Evolutionary conservation across 2,329 filamentous ascomycete species (phyloP), one percentile per base, ranked within the genome.

Genomic region (Penicillium nordicum): DNA sequence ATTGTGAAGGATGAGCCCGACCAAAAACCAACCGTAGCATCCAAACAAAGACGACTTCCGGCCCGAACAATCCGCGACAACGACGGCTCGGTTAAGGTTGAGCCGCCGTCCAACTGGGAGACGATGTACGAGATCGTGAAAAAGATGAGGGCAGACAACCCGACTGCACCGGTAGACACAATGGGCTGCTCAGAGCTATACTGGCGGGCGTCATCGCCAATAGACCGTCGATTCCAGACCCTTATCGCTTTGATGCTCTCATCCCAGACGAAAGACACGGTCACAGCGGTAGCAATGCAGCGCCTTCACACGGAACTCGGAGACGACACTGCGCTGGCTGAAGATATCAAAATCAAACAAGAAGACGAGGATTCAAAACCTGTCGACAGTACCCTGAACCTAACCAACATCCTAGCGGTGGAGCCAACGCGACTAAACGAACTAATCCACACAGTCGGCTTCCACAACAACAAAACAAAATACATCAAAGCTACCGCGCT

Each of bases 391-490:
- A 74, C 74, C 2, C 79, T 97, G 57, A 93, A 84, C 53, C 78
- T 97, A 49, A 83, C 89, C 59, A 91, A 92, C 59, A 82, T 97
- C 55, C 80, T 96, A 11, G 84, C 85, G 2, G 86, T 92, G 29
- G 81, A 87, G 4, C 84, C 90, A 1, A 78, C 78, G 2, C 72
- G 78, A 14, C 79, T 90, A 25, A 93, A 96, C 70, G 78, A 85
- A 66, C 78, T 95, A 63, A 96, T 96, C 62, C 82, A 84, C 71
- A 87, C 88, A 63, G 92, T 96, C 40, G 92, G 92, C 27, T 97
- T 97, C 72, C 92, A 96, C 78, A 96, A 96, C 69, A 92, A 92
- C 75, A 97, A 97, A 78, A 94, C 92, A 2, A 88, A 86, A 75
- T 89, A 85, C 71, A 87, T 96, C 69, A 91, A 94, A 72, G 80